These are phyloP conservation scores for Leptographium radiaticola DNA, from an alignment of 2,329 filamentous ascomycete genomes.

Conservation along the genomic window DNA sequence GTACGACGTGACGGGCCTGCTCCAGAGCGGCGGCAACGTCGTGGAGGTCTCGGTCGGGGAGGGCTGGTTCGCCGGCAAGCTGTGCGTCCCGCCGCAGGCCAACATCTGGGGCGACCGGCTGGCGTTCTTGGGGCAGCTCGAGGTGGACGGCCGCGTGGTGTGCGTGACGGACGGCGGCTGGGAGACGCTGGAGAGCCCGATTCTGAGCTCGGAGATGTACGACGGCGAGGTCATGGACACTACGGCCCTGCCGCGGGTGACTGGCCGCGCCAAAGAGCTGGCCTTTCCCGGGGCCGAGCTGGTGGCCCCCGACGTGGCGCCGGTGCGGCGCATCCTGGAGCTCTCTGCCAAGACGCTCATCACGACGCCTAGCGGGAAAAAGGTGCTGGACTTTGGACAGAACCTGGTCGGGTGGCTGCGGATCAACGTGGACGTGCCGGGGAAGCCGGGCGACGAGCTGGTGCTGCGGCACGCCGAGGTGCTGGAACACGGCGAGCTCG, in stretches of 20 bases:
- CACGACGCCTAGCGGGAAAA: constrained; percentile 26
- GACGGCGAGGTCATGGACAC: constrained; percentile 29
- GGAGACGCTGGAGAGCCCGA: constrained; percentile 13
- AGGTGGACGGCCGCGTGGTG: constrained; percentile 11
- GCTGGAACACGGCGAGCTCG: constrained; percentile 32
- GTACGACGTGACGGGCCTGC: constrained; percentile 24
- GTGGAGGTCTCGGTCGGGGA: constrained; percentile 28
- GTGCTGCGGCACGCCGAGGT: constrained; percentile 34
- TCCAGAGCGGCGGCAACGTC: constrained; percentile 15
- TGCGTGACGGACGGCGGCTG: constrained; percentile 3
- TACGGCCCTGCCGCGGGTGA: constrained; percentile 26
- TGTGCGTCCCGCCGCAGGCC: constrained; percentile 9
- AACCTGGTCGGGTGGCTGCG: constrained; percentile 40
- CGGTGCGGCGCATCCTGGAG: constrained; percentile 24
- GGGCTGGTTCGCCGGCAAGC: constrained; percentile 28
- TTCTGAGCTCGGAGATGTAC: constrained; percentile 30
- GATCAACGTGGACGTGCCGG: constrained; percentile 20
- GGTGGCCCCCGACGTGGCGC: constrained; percentile 27
- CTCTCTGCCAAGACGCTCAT: constrained; percentile 19
- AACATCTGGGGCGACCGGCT: constrained; percentile 3
- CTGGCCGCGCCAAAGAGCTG: constrained; percentile 17
- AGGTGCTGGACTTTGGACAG: constrained; percentile 42
- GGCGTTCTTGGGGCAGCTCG: constrained; percentile 11
- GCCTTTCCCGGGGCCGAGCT: constrained; percentile 20
- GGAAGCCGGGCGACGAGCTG: constrained; percentile 17